Evolutionary conservation across 1,139 yeast species (phyloP), one percentile per base, ranked within the genome.

Genomic region (Geotrichum carabidarum): DNA sequence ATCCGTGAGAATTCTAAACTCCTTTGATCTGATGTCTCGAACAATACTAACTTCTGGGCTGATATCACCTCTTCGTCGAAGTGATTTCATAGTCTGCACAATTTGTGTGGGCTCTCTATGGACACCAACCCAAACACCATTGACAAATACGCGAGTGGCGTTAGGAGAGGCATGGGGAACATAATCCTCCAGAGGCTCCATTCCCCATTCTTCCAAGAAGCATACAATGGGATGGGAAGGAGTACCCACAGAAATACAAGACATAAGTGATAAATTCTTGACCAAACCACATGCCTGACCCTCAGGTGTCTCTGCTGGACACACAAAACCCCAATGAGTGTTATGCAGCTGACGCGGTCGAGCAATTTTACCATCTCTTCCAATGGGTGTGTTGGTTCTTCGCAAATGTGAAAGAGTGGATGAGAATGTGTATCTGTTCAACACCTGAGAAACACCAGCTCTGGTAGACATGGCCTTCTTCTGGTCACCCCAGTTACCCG

Each of bases 401-500:
- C 99, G 83, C 74, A 94, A 84, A 78, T 94, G 99, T 56, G 99
- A 93, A 65, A 93, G 78, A 4, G 99, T 93, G 17, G 99, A 93
- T 8, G 98, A 89, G 71, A 93, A 94, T 8, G 99, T 94, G 74
- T 93, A 94, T 75, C 99, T 83, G 72, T 94, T 94, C 73, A 94
- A 80, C 63, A 94, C 99, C 77, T 94, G 99, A 15, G 99, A 93
- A 52, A 94, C 99, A 80, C 99, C 99, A 8, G 99, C 99, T 73
- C 96, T 85, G 22, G 97, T 85, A 59, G 95, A 84, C 99, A 94
- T 93, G 22, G 98, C 98, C 74, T 93, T 94, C 84, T 91, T 93
- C 72, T 93, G 99, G 74, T 94, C 99, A 76, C 99, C 99, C 99
- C 99, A 93, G 75, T 94, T 93, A 78, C 99, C 99, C 15, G 99